phyloP scores from a whole-genome alignment of 2,329 filamentous ascomycete genomes.

The Blumeria hordei region DNA sequence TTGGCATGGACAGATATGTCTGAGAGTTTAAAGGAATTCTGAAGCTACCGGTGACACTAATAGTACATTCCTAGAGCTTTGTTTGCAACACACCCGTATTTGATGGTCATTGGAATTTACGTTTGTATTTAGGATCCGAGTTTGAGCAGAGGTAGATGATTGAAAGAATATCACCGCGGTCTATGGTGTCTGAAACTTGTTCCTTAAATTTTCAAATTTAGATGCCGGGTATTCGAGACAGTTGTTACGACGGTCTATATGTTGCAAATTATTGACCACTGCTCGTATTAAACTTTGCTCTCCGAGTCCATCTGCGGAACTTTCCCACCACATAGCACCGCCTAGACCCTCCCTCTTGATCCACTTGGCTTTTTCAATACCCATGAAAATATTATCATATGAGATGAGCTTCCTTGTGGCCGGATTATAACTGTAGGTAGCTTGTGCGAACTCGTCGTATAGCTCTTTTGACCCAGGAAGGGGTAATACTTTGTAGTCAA shows the following conservation, averaged over 20 bases:
- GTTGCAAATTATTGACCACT: conserved; percentile 31
- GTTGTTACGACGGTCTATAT: conserved; percentile 31
- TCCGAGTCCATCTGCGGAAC: conserved; percentile 47
- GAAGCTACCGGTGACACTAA: no score
- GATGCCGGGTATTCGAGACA: conserved; percentile 37
- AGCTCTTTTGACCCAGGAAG: conserved; percentile 37
- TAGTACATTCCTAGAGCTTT: no score
- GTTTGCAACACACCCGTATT: no score
- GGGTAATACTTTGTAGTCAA: conserved; percentile 74
- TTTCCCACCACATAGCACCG: conserved; percentile 86
- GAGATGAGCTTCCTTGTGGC: conserved; percentile 41
- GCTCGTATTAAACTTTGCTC: conserved; percentile 43
- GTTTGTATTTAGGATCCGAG: no score
- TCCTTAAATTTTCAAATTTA: conserved; percentile 46
- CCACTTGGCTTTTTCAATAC: conserved; percentile 44
- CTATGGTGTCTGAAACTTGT: conserved; percentile 4
- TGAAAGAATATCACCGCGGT: no score
- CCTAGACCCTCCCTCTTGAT: conserved; percentile 44
- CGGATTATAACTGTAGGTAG: conserved; percentile 56
- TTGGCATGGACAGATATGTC: no score
- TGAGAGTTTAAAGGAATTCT: no score
- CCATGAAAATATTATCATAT: conserved; percentile 52
- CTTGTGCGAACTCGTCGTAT: conserved; percentile 37
- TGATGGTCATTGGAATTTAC: no score
- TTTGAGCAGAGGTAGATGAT: no score